Base-by-base conservation (phyloP, 108 stramenopile genomes). In the Skeletonema tropicum region DNA sequence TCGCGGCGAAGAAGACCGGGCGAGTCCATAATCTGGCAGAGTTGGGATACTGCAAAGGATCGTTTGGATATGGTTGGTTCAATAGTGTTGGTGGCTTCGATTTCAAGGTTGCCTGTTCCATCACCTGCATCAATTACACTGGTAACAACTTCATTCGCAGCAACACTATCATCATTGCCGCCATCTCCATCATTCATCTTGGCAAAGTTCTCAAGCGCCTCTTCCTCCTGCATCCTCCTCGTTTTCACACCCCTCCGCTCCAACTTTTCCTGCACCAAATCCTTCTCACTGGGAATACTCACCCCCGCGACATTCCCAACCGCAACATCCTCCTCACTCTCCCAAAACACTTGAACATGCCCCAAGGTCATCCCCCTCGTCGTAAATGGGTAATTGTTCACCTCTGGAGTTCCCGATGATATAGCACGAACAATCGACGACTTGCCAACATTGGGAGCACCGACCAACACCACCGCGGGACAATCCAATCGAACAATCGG, bases 361-460 rank as follows among this genome's bases (percentile, higher is more conserved):
- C 98, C 98, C 39, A 98, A 64, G 9, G 97, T 95, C 92, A 98
- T 94, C 29, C 97, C 97, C 11, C 97, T 82, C 7, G 98, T 99
- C 26, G 98, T 99, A 83, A 99, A 99, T 1, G 97, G 97, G 77
- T 99, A 99, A 72, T 97, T 96, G 88, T 94, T 96, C 1, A 99
- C 96, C 82, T 97, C 98, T 3, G 98, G 98, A 6, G 93, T 96
- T 21, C 94, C 97, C 19, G 94, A 92, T 11, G 92, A 93, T 25
- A 99, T 92, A 5, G 75, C 83, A 55, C 97, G 76, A 3, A 99
- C 96, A 38, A 99, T 96, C 29, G 89, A 89, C 15, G 91, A 93
- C 75, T 55, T 59, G 41, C 98, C 98, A 6, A 98, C 98, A 89
- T 99, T 99, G 5, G 98, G 98, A 26, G 96, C 97, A 17, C 98